Conservation (phyloP, 345 rosid species). For the Eucalyptus tenuipes region DNA sequence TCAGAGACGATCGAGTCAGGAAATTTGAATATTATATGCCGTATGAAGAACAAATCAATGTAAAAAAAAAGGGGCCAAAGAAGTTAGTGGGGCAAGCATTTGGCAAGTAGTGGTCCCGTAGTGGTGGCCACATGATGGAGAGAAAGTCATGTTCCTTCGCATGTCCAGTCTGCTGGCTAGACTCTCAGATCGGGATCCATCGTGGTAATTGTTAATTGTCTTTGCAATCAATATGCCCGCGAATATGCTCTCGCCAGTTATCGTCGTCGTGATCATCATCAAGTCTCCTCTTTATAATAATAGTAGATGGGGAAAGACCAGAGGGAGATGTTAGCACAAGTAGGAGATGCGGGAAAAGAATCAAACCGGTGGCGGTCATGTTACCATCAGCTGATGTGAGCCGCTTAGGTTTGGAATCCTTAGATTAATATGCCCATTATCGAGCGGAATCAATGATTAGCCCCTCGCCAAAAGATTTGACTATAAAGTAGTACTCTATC, state of each 20-base stretch:
- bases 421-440: background rate
- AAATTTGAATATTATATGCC: background rate
- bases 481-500: background rate
- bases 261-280: background rate
- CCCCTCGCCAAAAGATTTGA: background rate
- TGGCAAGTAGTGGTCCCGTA: background rate
- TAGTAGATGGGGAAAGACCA: background rate
- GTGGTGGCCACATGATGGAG: background rate
- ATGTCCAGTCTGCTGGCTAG: background rate
- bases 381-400: background rate
- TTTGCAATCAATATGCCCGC: background rate
- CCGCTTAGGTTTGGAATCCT: background rate
- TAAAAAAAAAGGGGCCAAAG: background rate
- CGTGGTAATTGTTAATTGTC: background rate
- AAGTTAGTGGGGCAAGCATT: background rate
- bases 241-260: background rate
- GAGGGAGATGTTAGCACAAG: background rate
- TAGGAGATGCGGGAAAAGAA: background rate
- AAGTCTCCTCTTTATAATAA: background rate
- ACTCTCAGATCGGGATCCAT: background rate
- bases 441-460: background rate
- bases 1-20: background rate
- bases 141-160: background rate
- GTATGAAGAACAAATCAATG: background rate
- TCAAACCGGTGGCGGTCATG: background rate